These are phyloP conservation scores for Phytophthora idaei DNA, from an alignment of 352 stramenopile species.

Conservation along the genomic window DNA sequence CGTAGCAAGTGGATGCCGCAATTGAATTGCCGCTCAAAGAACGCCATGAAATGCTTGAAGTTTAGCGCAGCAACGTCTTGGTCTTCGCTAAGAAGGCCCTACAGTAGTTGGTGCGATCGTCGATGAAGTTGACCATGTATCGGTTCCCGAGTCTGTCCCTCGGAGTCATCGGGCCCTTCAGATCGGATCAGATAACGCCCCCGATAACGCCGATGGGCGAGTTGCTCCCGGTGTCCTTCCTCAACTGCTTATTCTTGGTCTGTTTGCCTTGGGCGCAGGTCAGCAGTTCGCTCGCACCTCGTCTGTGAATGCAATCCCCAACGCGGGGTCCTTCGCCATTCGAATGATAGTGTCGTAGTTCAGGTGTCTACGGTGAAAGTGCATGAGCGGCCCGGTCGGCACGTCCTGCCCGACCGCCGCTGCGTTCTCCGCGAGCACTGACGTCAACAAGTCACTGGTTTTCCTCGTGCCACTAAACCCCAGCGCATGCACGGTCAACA, in stretches of 20 bases:
- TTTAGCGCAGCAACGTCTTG: neutral
- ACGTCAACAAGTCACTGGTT: too few species aligned
- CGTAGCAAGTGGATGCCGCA: neutral
- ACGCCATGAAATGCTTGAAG: neutral
- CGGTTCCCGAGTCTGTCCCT: neutral
- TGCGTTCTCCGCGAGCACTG: neutral
- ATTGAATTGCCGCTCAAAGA: neutral
- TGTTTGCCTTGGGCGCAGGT: neutral
- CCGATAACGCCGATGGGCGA: neutral
- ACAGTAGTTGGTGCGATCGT: neutral
- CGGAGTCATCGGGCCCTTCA: neutral
- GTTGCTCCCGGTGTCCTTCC: neutral
- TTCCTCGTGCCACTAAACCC: too few species aligned
- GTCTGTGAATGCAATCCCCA: neutral
- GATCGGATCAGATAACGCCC: neutral
- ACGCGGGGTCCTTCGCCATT: neutral
- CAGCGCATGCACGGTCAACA: neutral
- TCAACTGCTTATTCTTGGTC: neutral
- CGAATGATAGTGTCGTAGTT: neutral
- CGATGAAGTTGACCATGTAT: neutral
- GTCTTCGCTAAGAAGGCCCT: neutral
- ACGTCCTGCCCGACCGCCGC: slow-evolving; percentile 14
- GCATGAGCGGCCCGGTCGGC: slow-evolving; percentile 8
- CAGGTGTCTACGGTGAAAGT: slow-evolving; percentile 13
- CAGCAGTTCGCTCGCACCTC: neutral